Percentiles rank a stretch among this genome's conserved stretches.
These are phyloP conservation scores for Colletotrichum sp. DNA, from an alignment of 2,329 filamentous ascomycete species.

Conservation along the genomic window DNA sequence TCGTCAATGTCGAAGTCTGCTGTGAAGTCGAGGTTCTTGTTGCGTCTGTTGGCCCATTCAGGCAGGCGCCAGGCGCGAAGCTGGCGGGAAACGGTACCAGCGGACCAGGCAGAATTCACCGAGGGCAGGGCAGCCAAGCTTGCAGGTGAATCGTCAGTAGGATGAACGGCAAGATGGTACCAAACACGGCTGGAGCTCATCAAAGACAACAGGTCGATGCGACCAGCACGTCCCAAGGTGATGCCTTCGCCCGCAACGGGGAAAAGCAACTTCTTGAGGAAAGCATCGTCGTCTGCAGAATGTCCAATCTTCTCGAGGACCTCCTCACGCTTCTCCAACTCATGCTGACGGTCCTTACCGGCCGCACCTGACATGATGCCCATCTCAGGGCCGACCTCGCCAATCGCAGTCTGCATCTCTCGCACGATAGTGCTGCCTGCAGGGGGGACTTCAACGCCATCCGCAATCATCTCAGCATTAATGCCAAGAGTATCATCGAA, in stretches of 20 bases:
- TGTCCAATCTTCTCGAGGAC: conserved; percentile 85
- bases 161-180: conserved; percentile 93
- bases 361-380: conserved; percentile 73
- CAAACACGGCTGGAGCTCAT: conserved; percentile 88
- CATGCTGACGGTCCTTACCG: conserved; percentile 75
- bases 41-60: conserved; percentile 95
- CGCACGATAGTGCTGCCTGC: conserved; percentile 83
- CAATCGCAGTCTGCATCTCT: conserved; percentile 85
- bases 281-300: conserved; percentile 82
- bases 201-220: conserved; percentile 77
- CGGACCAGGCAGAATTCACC: conserved; percentile 87
- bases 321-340: conserved; percentile 81
- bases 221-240: conserved; percentile 75
- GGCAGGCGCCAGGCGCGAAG: conserved; percentile 91
- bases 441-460: conserved; percentile 78
- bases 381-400: conserved; percentile 78
- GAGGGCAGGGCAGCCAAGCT: conserved; percentile 75
- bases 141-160: conserved; percentile 83
- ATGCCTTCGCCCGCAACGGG: conserved; percentile 81
- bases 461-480: conserved; percentile 96
- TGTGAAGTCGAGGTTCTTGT: conserved; percentile 91
- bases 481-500: conserved; percentile 95
- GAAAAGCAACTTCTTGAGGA: conserved; percentile 82
- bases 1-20: conserved; percentile 96
- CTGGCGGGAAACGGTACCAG: conserved; percentile 89